Percentiles rank a stretch among this genome's conserved stretches.
These are phyloP conservation scores for Cercophora samala DNA, from an alignment of 495 filamentous ascomycete genomes.

Conservation along the genomic window DNA sequence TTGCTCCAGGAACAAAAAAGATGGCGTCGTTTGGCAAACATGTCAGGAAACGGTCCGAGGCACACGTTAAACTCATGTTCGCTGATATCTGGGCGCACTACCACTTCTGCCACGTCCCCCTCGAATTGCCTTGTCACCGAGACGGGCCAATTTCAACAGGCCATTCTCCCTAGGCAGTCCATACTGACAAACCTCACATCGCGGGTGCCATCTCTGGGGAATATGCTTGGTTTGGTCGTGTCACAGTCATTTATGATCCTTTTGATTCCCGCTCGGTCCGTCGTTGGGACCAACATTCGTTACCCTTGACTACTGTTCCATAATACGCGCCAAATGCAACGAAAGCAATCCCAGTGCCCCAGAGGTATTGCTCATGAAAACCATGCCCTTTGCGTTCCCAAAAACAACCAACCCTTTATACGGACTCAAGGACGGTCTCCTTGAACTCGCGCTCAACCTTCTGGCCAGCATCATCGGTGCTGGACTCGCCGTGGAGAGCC, in stretches of 20 bases:
- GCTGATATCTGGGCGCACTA: slow-evolving; percentile 15
- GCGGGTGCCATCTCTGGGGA: slow-evolving; percentile 16
- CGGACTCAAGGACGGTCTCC: slow-evolving; percentile 87
- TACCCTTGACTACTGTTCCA: slow-evolving; percentile 46
- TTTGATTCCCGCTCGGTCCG: slow-evolving; percentile 40
- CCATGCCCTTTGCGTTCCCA: slow-evolving; percentile 43
- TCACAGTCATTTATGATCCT: slow-evolving; percentile 34
- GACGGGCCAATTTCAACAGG: slow-evolving; percentile 10
- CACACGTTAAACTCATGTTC: slow-evolving; percentile 10
- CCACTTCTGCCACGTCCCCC: slow-evolving; percentile 14
- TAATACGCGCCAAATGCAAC: slow-evolving; percentile 58
- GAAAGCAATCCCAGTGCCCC: slow-evolving; percentile 45
- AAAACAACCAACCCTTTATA: slow-evolving; percentile 62
- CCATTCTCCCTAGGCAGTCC: slow-evolving; percentile 7
- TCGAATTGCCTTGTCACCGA: slow-evolving; percentile 1
- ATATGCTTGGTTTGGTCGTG: slow-evolving; percentile 22
- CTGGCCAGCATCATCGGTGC: slow-evolving; percentile 92
- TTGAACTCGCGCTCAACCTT: slow-evolving; percentile 99
- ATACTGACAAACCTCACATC: slow-evolving; percentile 12
- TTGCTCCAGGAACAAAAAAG: not conserved
- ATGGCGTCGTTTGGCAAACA: not conserved
- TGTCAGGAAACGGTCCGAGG: not conserved
- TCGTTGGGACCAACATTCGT: slow-evolving; percentile 37
- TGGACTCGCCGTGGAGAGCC: slow-evolving; percentile 92
- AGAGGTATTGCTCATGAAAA: slow-evolving; percentile 53